Percentiles rank a stretch among this genome's conserved stretches.
Evolutionary conservation across 768 basidiomycete species (phyloP).

Genomic region (Podaxis mareebaensis): DNA sequence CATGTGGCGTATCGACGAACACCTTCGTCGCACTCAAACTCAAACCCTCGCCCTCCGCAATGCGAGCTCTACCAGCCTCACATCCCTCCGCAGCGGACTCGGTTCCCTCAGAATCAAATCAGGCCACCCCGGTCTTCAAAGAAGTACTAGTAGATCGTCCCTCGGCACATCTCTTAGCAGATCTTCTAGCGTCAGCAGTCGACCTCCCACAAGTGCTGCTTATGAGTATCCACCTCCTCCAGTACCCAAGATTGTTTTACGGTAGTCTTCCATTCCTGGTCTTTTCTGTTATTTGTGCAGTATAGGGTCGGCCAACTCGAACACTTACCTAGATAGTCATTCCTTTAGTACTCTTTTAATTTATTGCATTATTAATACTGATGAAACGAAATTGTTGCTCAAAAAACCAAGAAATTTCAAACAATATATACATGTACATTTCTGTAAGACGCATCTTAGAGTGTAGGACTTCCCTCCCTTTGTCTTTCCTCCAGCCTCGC

Average conservation of each 20-base stretch:
- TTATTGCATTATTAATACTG: conserved; percentile 4
- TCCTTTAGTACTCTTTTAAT: not conserved
- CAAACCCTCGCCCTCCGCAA: conserved; percentile 21
- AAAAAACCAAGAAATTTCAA: not conserved
- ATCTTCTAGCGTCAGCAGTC: conserved; percentile 7
- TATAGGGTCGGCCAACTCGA: not conserved
- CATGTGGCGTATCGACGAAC: conserved; percentile 89
- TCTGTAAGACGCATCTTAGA: conserved; percentile 23
- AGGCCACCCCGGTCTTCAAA: not conserved
- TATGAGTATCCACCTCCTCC: conserved; percentile 12
- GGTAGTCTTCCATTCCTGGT: not conserved
- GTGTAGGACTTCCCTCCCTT: conserved; percentile 44
- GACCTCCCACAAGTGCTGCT: not conserved
- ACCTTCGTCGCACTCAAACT: conserved; percentile 61
- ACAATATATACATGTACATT: conserved; percentile 8
- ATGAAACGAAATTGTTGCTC: not conserved
- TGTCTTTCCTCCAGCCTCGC: conserved; percentile 36
- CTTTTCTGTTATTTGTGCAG: not conserved
- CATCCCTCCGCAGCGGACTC: conserved; percentile 11
- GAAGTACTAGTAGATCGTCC: conserved; percentile 6
- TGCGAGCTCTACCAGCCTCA: conserved; percentile 10
- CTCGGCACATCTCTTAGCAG: conserved; percentile 9
- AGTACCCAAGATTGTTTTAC: conserved; percentile 8
- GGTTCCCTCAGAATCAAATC: conserved; percentile 7
- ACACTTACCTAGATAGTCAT: conserved; percentile 4